These are phyloP conservation scores for Xanthoceras sorbifolium DNA, from an alignment of 345 rosid species.

Conservation along the genomic window DNA sequence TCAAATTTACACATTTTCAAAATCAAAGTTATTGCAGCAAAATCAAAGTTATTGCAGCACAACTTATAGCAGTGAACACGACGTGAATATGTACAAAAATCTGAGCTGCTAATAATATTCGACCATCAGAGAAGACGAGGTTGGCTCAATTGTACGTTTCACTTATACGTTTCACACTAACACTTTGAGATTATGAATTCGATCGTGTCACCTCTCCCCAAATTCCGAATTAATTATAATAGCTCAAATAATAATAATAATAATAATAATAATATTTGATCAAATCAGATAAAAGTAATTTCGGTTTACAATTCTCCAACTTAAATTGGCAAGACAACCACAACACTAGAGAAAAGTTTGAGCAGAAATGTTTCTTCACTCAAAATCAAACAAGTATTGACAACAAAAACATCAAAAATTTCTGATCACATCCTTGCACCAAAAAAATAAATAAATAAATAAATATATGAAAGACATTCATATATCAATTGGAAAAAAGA, in stretches of 20 bases:
- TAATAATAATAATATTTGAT: neutral
- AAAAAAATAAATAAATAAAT: constrained; percentile 12
- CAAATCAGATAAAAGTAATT: neutral
- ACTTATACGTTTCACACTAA: too few relatives aligned
- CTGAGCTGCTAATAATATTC: neutral
- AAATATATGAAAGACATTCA: constrained; percentile 25
- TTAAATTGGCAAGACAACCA: neutral
- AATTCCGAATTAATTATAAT: too few relatives aligned
- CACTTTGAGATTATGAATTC: too few relatives aligned
- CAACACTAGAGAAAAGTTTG: neutral
- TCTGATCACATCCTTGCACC: neutral
- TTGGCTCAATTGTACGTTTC: too few relatives aligned
- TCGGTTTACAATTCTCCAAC: neutral
- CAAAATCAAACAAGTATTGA: neutral
- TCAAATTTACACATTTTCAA: too few relatives aligned
- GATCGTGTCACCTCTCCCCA: too few relatives aligned
- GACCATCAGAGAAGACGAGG: too few relatives aligned
- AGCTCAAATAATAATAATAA: too few relatives aligned
- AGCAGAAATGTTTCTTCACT: neutral
- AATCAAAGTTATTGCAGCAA: too few relatives aligned
- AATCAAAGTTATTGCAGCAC: too few relatives aligned
- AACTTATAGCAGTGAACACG: too few relatives aligned
- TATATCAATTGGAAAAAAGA: constrained; percentile 19
- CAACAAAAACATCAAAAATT: neutral
- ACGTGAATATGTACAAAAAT: neutral